phyloP scores from a whole-genome alignment of 78 protist species.

The Diacronema lutheri region DNA sequence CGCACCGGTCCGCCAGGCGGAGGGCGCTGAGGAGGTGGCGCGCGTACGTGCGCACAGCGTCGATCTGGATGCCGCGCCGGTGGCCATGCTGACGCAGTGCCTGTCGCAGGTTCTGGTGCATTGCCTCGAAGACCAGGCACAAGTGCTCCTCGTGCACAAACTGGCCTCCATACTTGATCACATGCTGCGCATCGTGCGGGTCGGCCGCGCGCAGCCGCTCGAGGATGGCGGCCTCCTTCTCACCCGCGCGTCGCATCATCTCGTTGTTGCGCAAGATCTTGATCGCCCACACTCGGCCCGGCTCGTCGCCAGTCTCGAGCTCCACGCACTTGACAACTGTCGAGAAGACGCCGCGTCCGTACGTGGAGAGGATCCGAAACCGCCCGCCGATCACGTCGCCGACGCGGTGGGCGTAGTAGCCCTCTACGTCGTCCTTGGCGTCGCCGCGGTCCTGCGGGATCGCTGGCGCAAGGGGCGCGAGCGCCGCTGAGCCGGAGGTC shows the following conservation, averaged over 20 bases:
- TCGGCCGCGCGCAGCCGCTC: constrained; percentile 13
- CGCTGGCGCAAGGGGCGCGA: no score
- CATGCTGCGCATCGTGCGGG: constrained; percentile 27
- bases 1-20: constrained; percentile 45
- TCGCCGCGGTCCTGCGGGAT: constrained; percentile 51
- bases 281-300: constrained; percentile 74
- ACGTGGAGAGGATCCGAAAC: constrained; percentile 43
- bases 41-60: constrained; percentile 76
- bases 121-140: constrained; percentile 83
- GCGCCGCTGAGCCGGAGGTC: neutral
- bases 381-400: constrained; percentile 75
- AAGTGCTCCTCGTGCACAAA: constrained; percentile 77
- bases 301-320: neutral
- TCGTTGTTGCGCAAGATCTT: constrained; percentile 81
- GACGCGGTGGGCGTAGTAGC: constrained; percentile 68
- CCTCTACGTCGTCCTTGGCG: constrained; percentile 85
- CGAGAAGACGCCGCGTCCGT: constrained; percentile 85
- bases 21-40: constrained; percentile 75
- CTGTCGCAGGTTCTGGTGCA: constrained; percentile 76
- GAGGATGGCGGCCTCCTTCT: constrained; percentile 63
- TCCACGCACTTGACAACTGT: constrained; percentile 77
- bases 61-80: constrained; percentile 66
- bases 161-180: constrained; percentile 51
- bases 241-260: constrained; percentile 65
- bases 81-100: constrained; percentile 67